Evolutionary conservation across 768 basidiomycete species (phyloP), one percentile per base, ranked within the genome.

Genomic region (Collybiopsis luxurians): DNA sequence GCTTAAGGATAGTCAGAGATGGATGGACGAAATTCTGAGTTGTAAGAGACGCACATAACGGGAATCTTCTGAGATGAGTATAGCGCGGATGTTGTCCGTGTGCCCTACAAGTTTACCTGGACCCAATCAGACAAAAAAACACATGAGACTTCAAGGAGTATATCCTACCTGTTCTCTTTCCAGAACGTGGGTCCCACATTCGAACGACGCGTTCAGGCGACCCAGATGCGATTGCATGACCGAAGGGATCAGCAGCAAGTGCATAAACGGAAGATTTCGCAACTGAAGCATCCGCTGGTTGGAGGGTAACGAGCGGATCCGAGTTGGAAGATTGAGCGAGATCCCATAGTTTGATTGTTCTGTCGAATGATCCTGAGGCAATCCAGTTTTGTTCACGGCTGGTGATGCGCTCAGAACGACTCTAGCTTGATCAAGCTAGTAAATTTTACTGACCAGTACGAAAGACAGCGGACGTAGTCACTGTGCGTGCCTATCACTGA

Each of bases 341-440:
- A 65, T 98, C 96, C 96, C 97, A 99, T 2, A 98, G 78, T 66
- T 94, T 95, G 69, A 99, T 87, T 1, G 89, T 91, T 7, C 92
- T 81, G 74, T 99, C 97, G 63, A 98, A 93, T 0, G 95, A 96
- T 5, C 95, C 96, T 4, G 92, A 94, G 3, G 92, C 91, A 43
- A 96, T 79, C 92, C 93, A 96, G 50, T 84, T 83, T 66, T 89
- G 86, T 57, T 89, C 85, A 31, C 85, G 87, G 65, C 90, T 92
- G n/a, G 5, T n/a, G 23, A 12, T 21, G n/a, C 61, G 24, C 44
- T 45, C 53, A 45, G 63, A 70, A 61, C 45, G 26, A 13, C 10
- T 30, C 24, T 30, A 21, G 40, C 46, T 23, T 55, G 63, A 31
- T 21, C 12, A 46, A 36, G 39, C 19, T 19, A 50, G 34, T 10